A percentile compares a stretch with the other conserved stretches of the same genome.
Conservation (phyloP, 352 stramenopile genomes). For the Phytopythium aichiense region DNA sequence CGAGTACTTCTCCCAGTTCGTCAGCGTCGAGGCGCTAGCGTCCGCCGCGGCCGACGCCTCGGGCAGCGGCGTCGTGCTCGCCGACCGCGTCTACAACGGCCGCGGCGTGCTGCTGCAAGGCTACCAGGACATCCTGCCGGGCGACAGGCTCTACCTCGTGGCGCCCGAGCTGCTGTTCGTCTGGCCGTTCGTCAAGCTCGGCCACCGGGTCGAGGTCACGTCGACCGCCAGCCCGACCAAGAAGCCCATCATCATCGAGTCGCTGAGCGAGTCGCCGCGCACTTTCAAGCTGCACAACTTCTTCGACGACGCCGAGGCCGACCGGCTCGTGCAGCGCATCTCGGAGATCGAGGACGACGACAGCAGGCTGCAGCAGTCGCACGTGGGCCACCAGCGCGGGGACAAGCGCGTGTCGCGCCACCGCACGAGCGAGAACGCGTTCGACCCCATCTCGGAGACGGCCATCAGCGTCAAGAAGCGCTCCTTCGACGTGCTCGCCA, state of each 20-base stretch:
- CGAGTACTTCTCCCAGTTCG: constrained; percentile 78
- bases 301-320: constrained; percentile 75
- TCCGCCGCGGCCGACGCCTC: constrained; percentile 13
- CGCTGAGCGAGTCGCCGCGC: constrained; percentile 71
- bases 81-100: constrained; percentile 73
- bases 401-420: constrained; percentile 68
- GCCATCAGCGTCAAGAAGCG: constrained; percentile 75
- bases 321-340: constrained; percentile 76
- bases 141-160: constrained; percentile 71
- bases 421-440: constrained; percentile 87
- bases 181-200: constrained; percentile 79
- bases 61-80: constrained; percentile 22
- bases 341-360: constrained; percentile 75
- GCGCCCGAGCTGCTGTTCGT: constrained; percentile 67
- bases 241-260: constrained; percentile 66
- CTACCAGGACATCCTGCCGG: constrained; percentile 48
- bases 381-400: constrained; percentile 63
- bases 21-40: constrained; percentile 55
- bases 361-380: constrained; percentile 83
- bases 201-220: constrained; percentile 60
- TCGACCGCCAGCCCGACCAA: constrained; percentile 51
- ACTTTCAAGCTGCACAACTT: constrained; percentile 89
- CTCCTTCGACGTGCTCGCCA: constrained; percentile 89
- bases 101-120: constrained; percentile 41
- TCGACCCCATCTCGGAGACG: constrained; percentile 76